These are phyloP conservation scores for Aspergillus ochraceus DNA, from an alignment of 2,329 filamentous ascomycete genomes.

Conservation along the genomic window DNA sequence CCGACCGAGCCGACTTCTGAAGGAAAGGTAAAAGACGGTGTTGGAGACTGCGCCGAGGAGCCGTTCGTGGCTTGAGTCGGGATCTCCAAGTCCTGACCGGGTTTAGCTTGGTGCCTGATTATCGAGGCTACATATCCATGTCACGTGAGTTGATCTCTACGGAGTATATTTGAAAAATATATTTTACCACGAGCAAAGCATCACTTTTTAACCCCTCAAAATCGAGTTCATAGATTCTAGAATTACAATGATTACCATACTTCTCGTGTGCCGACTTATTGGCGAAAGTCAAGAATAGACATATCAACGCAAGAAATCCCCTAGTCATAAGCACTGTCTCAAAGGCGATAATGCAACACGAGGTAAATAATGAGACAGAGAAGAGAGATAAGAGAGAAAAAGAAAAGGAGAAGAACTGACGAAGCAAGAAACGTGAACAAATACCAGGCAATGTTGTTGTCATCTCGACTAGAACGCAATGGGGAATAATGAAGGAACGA, in stretches of 20 bases:
- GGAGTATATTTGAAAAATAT: not conserved
- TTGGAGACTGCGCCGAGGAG: not conserved
- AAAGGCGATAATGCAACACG: not conserved
- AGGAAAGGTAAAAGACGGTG: not conserved
- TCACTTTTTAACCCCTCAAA: slow-evolving; percentile 4
- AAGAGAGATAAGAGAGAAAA: slow-evolving; percentile 2
- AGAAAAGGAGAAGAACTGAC: not conserved
- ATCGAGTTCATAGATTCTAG: slow-evolving; percentile 14
- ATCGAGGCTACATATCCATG: not conserved
- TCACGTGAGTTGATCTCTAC: not conserved
- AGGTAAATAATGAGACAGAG: slow-evolving; percentile 5
- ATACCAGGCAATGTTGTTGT: not conserved
- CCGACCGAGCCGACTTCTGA: not conserved
- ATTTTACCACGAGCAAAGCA: too few relatives aligned
- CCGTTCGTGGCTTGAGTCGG: not conserved
- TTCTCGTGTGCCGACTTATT: slow-evolving; percentile 10
- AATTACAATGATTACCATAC: slow-evolving; percentile 23
- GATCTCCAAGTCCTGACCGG: slow-evolving; percentile 7
- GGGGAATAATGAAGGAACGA: not conserved
- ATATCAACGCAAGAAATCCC: not conserved
- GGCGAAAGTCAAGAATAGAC: not conserved
- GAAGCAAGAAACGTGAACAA: slow-evolving; percentile 6
- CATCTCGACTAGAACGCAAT: not conserved
- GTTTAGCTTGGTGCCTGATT: not conserved
- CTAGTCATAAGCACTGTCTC: not conserved